These are phyloP conservation scores for Escovopsis sp. DNA, from an alignment of 2,329 filamentous ascomycete genomes.

Conservation along the genomic window DNA sequence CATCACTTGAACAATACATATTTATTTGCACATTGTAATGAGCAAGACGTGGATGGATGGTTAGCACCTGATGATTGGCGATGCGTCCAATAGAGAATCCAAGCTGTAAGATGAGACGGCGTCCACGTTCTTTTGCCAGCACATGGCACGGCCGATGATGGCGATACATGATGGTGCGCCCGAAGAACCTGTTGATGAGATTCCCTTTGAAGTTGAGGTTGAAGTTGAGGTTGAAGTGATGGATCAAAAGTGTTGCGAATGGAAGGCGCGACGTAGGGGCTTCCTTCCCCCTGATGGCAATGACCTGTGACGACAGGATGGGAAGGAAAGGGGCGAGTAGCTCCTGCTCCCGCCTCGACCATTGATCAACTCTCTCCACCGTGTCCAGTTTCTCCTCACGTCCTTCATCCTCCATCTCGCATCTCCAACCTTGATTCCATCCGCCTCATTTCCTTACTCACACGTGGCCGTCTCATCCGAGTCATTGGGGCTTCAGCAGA, in stretches of 20 bases:
- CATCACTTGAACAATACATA: no score
- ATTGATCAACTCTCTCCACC: not conserved
- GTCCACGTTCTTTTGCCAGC: no score
- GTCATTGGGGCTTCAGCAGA: no score
- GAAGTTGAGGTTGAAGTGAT: not conserved
- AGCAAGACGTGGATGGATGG: slow-evolving; percentile 7
- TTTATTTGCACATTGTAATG: slow-evolving; percentile 2
- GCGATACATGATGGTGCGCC: no score
- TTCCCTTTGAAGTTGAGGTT: no score
- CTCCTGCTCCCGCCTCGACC: not conserved
- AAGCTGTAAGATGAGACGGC: slow-evolving; percentile 5
- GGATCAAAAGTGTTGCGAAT: no score
- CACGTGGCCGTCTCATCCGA: not conserved
- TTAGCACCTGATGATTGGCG: slow-evolving; percentile 9
- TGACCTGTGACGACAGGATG: not conserved
- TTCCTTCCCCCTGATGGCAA: not conserved
- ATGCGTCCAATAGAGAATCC: slow-evolving; percentile 11
- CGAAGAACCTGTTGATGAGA: no score
- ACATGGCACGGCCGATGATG: no score
- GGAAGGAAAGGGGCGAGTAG: no score
- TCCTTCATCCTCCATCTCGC: no score
- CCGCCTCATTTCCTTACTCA: no score
- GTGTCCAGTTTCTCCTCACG: not conserved
- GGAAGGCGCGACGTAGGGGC: no score
- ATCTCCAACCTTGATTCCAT: not conserved